Evolutionary conservation across 164 flowering plant genomes (phyloP).

Genomic region (Aristolochia fimbriata): DNA sequence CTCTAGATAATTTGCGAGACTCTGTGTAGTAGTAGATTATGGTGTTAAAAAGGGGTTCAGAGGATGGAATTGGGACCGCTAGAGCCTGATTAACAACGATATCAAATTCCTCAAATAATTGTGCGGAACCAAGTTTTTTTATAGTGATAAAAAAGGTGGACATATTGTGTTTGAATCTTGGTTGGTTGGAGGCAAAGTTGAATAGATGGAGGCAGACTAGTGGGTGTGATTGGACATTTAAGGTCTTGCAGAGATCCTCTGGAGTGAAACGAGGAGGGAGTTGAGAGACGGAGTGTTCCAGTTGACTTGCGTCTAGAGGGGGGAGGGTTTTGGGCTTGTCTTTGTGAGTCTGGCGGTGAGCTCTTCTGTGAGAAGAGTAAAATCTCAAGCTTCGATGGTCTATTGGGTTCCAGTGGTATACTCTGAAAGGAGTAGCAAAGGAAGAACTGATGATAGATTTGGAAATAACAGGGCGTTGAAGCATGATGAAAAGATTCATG

Average conservation of each 20-base stretch:
- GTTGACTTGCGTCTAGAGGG: constrained; percentile 12
- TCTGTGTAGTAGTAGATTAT: constrained; percentile 65
- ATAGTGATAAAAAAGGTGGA: constrained; percentile 48
- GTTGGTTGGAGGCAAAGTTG: constrained; percentile 79
- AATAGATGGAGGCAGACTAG: constrained; percentile 61
- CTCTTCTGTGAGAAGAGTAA: too few relatives aligned
- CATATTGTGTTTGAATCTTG: constrained; percentile 57
- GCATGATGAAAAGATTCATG: too few relatives aligned
- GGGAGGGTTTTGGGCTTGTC: constrained; percentile 4
- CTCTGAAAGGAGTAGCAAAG: too few relatives aligned
- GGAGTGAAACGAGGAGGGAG: constrained; percentile 65
- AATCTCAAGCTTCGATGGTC: too few relatives aligned
- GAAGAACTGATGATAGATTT: too few relatives aligned
- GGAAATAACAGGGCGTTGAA: too few relatives aligned
- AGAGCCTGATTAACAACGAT: constrained; percentile 59
- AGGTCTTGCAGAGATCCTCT: constrained; percentile 48
- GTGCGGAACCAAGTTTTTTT: constrained; percentile 70
- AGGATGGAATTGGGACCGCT: constrained; percentile 42
- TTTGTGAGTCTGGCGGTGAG: not conserved
- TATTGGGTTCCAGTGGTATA: too few relatives aligned
- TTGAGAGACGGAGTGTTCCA: constrained; percentile 29
- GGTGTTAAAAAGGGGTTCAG: constrained; percentile 62
- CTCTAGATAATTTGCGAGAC: constrained; percentile 53
- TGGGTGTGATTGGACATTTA: constrained; percentile 47
- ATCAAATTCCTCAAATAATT: constrained; percentile 71